A percentile compares a stretch with the other conserved stretches of the same genome.
These are phyloP conservation scores for Brassica nigra DNA, from an alignment of 345 rosid species.

Conservation along the genomic window DNA sequence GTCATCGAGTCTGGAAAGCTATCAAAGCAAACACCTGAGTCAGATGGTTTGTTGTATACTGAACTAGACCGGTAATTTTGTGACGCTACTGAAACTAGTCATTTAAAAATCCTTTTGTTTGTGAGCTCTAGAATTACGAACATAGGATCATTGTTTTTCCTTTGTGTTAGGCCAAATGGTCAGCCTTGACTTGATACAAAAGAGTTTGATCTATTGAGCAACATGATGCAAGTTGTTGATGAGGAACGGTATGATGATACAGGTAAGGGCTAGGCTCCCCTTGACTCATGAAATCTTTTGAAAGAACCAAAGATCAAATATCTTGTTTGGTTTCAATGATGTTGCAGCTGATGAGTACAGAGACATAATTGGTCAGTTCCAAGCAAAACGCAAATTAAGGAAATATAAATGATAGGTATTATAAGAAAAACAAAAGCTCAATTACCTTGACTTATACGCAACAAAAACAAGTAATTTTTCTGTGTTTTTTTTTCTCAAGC, in stretches of 20 bases:
- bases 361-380: constrained; percentile 85
- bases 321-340: constrained; percentile 6
- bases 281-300: not conserved
- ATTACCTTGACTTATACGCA: not conserved
- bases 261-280: constrained; percentile 45
- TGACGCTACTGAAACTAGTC: not conserved
- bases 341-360: constrained; percentile 86
- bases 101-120: not conserved
- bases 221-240: constrained; percentile 73
- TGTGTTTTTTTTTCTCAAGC: not conserved
- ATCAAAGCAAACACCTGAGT: constrained; percentile 53
- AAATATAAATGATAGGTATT: constrained; percentile 61
- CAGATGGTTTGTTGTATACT: constrained; percentile 62
- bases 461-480: not conserved
- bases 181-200: constrained; percentile 84
- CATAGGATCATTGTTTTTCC: not conserved
- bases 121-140: no score
- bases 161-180: constrained; percentile 72
- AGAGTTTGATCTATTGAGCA: constrained; percentile 73
- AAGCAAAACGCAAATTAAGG: constrained; percentile 76
- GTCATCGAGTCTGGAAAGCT: constrained; percentile 78
- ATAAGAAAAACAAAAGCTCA: not conserved
- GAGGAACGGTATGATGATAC: constrained; percentile 92
- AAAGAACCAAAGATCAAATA: not conserved
- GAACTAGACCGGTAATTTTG: constrained; percentile 77